A percentile compares a stretch with the other conserved stretches of the same genome.
Evolutionary conservation across 495 filamentous ascomycete genomes (phyloP).

Genomic region (Talaromyces stipitatus): DNA sequence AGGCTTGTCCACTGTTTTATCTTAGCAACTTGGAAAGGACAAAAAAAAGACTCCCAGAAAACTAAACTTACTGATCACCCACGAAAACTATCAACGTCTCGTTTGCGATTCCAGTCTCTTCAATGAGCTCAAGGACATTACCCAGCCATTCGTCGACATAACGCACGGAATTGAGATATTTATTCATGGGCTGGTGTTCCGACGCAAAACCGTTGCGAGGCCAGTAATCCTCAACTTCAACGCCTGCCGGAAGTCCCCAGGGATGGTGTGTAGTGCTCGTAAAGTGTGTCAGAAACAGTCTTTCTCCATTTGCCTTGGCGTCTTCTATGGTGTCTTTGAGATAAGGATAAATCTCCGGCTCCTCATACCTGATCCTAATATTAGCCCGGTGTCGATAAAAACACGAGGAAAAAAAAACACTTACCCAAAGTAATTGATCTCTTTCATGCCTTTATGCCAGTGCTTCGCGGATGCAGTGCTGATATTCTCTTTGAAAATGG

Average conservation of each 20-base stretch:
- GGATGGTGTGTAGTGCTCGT: slow-evolving; percentile 36
- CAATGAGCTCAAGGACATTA: slow-evolving; percentile 27
- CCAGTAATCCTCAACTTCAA: slow-evolving; percentile 20
- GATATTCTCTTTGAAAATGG: slow-evolving; percentile 23
- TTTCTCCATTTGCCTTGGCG: slow-evolving; percentile 18
- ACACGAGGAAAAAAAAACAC: background rate
- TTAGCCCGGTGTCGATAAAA: background rate
- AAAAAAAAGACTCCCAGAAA: background rate
- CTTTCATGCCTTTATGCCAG: slow-evolving; percentile 18
- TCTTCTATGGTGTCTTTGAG: slow-evolving; percentile 22
- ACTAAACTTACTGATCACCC: slow-evolving; percentile 41
- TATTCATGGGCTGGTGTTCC: slow-evolving; percentile 22
- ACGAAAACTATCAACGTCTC: slow-evolving; percentile 37
- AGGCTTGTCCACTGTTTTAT: slow-evolving; percentile 16
- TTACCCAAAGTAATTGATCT: slow-evolving; percentile 38
- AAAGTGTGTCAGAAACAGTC: slow-evolving; percentile 33
- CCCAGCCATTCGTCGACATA: slow-evolving; percentile 35
- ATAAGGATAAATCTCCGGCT: slow-evolving; percentile 14
- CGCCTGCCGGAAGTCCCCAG: slow-evolving; percentile 24
- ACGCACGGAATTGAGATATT: slow-evolving; percentile 34
- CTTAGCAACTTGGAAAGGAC: background rate
- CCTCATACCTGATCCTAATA: slow-evolving; percentile 8
- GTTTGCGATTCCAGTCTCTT: slow-evolving; percentile 32
- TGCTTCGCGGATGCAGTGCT: slow-evolving; percentile 16
- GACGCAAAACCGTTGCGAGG: slow-evolving; percentile 9